Base-by-base conservation (phyloP, 2,329 filamentous ascomycete species). In the Berkeleyomyces rouxiae region DNA sequence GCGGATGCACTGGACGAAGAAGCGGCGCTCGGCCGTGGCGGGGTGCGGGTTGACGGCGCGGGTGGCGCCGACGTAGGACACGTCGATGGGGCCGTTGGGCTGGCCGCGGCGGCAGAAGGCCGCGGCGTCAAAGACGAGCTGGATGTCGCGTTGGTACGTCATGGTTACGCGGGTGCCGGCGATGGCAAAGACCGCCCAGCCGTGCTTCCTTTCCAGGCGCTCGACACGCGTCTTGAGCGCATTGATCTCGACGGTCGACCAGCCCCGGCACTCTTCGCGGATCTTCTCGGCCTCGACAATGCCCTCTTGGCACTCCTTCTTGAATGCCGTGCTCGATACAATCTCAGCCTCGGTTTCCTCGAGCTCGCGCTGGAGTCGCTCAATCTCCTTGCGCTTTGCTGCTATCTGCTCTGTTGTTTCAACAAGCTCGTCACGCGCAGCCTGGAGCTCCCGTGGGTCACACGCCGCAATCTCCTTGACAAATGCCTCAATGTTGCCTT, bases 241-340 rank as follows among this genome's bases (percentile, higher is more conserved):
- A 66, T 81, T 81, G 66, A 97, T 88, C 73, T 97, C 93, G 37
- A 80, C 84, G 61, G 85, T 82, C 63, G 86, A 92, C 86, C 91
- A 96, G 46, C 92, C 91, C 61, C 91, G 84, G 71, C 87, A 95
- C 69, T 95, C 88, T 71, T 96, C 90, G 66, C 88, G 82, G 36
- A 95, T 78, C 66, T 84, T 85, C 71, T 96, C 90, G 0, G 91
- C 88, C 68, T 90, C 85, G 64, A 83, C 80, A 64, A 95, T 96
- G 58, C 93, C 87, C 37, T 82, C 79, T 39, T 86, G 69, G 67
- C 81, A 90, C 67, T 84, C 79, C 61, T 83, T 74, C 71, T 92
- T 96, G 9, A 58, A 49, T 68, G 83, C 80, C 64, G 84, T 78
- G 6, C 79, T 77, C 1, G 81, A 76, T 64, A 83, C 80, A 16